Conservation (phyloP, 768 basidiomycete species). For the Boletus bicolor region DNA sequence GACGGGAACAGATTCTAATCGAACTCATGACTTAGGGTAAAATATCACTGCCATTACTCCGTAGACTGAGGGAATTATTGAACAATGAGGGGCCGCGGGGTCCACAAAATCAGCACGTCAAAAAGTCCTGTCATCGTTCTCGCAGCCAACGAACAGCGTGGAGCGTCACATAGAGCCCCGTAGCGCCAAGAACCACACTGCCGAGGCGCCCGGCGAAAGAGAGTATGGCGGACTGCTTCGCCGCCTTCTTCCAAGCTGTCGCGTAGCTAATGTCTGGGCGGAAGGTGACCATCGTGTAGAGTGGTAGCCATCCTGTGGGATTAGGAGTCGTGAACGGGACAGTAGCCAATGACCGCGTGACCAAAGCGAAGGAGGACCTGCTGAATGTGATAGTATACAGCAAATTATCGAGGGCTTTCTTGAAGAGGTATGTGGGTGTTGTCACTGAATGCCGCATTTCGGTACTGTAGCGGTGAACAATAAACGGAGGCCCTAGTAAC, state of each 20-base stretch:
- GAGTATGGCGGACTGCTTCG: conserved; percentile 65
- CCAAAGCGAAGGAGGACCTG: conserved; percentile 43
- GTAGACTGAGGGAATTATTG: conserved; percentile 28
- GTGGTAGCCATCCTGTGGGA: conserved; percentile 81
- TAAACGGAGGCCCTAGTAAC: conserved; percentile 23
- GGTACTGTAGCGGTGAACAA: conserved; percentile 49
- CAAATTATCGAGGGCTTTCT: conserved; percentile 75
- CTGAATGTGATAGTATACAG: conserved; percentile 60
- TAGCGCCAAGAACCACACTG: conserved; percentile 40
- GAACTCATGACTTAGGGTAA: conserved; percentile 17
- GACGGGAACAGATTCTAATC: conserved; percentile 20
- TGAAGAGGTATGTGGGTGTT: conserved; percentile 73
- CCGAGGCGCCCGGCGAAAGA: conserved; percentile 48
- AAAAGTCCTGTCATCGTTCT: conserved; percentile 12
- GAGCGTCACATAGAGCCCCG: conserved; percentile 36
- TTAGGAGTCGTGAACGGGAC: conserved; percentile 56
- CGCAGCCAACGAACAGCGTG: conserved; percentile 22
- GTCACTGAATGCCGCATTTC: conserved; percentile 95
- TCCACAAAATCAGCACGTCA: conserved; percentile 30
- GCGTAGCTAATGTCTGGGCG: conserved; percentile 92
- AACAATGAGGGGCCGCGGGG: conserved; percentile 28
- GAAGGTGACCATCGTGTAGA: conserved; percentile 99
- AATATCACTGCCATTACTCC: conserved; percentile 19
- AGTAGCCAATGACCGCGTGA: conserved; percentile 45
- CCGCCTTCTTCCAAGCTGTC: conserved; percentile 68